Base-by-base conservation (phyloP, 139 green algal genomes). In the Tetratostichococcus sp. region DNA sequence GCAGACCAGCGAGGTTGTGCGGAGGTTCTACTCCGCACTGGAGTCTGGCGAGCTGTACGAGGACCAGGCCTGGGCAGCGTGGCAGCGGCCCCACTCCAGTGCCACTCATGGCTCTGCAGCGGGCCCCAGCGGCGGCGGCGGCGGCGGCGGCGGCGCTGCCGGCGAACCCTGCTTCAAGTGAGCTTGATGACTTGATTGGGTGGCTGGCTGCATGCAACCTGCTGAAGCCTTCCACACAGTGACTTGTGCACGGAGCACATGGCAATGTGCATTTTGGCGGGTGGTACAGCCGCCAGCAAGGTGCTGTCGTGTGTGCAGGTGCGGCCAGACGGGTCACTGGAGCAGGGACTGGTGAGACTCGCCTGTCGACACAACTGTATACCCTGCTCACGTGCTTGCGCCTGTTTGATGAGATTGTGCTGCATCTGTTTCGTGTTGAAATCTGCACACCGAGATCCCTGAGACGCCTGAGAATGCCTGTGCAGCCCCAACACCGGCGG, bases 21-120 rank as follows among this genome's bases (percentile, higher is more conserved):
- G 76, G 26, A 21, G 22, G 11, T 87, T 83, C 65, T 77, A 85
- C 67, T 59, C 43, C 1, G 75, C 71, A 30, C 69, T 87, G 50
- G 2, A 66, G 59, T 22, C n/a, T 11, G 82, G 82, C 5, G 33
- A 77, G 31, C 68, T 76, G 28, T 85, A 87, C 69, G 21, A 31
- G 16, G 82, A 87, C 16, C 67, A 43, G 0, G 65, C 42, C 21
- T 87, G 79, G 82, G 68, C 62, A 28, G 35, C 50, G 28, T 79
- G 35, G 69, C 39, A 75, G 72, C 42, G 30, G 30, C 30, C 67
- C 1, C 75, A 78, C 43, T 67, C 17, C 50, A 17, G 11, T 26
- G 17, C 50, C 2, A 2, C 4, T 8, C 50, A 8, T 26, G 50
- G 43, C 17, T 76, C 71, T 21, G 31, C 33, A 71, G 30, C 68